These are phyloP conservation scores for Acanthamoeba castellanii DNA, from an alignment of 208 protist species.

Conservation along the genomic window DNA sequence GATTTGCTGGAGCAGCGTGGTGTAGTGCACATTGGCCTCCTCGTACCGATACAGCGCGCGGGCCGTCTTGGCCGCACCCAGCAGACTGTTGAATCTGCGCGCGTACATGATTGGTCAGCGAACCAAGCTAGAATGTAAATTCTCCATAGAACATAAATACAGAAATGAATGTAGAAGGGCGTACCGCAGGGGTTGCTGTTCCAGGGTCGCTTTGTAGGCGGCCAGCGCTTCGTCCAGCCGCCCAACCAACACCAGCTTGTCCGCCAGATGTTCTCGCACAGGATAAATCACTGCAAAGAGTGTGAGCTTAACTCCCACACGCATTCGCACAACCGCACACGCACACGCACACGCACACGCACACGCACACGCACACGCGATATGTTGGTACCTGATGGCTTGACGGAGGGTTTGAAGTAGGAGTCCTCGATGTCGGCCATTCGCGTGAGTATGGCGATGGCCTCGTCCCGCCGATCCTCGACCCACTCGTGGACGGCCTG, in stretches of 20 bases:
- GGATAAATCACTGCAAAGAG: neutral
- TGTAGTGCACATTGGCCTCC: conserved; percentile 10
- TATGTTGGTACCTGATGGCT: conserved; percentile 35
- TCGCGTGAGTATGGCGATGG: neutral
- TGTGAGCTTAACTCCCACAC: neutral
- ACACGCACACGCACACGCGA: too few species aligned
- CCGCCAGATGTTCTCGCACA: conserved; percentile 5
- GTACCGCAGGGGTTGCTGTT: conserved; percentile 7
- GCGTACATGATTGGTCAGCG: neutral
- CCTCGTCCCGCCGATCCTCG: neutral
- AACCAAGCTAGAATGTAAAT: neutral
- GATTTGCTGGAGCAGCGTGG: conserved; percentile 24
- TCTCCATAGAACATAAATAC: too few species aligned
- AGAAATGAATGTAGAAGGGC: neutral
- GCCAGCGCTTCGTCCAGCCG: neutral
- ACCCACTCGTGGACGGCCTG: neutral
- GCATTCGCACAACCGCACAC: neutral
- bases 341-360: too few species aligned
- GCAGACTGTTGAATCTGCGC: conserved; percentile 13
- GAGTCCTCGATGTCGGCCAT: conserved; percentile 25
- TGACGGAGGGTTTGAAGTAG: conserved; percentile 24
- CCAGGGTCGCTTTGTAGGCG: neutral
- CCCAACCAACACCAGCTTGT: conserved; percentile 16
- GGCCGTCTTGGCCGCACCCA: neutral
- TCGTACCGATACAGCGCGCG: neutral